A percentile compares a stretch with the other conserved stretches of the same genome.
Evolutionary conservation across 2,329 filamentous ascomycete species (phyloP).

Genomic region (Neofusicoccum ribis): DNA sequence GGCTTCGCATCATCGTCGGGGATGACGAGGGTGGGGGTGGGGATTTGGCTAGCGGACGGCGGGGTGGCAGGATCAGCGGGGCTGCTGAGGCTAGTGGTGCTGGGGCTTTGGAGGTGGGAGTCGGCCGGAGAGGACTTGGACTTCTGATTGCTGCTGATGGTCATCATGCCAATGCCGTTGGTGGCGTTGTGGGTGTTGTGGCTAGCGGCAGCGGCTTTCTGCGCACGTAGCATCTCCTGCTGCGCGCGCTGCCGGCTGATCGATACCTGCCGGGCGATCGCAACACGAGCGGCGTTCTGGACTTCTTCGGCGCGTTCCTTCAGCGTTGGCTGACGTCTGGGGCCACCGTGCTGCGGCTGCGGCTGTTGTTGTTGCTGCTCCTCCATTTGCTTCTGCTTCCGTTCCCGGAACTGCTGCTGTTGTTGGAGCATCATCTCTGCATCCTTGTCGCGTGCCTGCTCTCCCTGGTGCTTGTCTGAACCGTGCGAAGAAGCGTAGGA

Average conservation of each 20-base stretch:
- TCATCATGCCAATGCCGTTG: conserved; percentile 11
- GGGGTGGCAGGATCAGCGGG: neutral
- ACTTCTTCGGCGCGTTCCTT: conserved; percentile 20
- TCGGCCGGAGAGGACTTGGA: neutral
- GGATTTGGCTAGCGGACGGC: neutral
- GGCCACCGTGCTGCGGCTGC: neutral
- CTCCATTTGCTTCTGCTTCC: conserved; percentile 7
- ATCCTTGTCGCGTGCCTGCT: conserved; percentile 1
- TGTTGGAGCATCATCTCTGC: conserved; percentile 12
- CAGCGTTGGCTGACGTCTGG: conserved; percentile 13
- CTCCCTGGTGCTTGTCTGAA: neutral
- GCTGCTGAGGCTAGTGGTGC: neutral
- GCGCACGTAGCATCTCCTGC: conserved; percentile 17
- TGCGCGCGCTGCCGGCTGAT: conserved; percentile 18
- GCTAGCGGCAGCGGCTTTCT: neutral
- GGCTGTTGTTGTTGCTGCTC: neutral
- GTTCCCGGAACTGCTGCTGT: conserved; percentile 12
- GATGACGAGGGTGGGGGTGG: neutral
- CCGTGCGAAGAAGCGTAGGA: neutral
- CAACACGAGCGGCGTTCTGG: conserved; percentile 14
- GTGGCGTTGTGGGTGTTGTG: neutral
- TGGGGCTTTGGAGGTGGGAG: neutral
- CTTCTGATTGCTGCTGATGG: conserved; percentile 15
- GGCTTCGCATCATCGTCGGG: conserved; percentile 10
- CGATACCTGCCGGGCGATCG: conserved; percentile 19